Conservation (phyloP, 495 filamentous ascomycete genomes). For the Paragyromitra xinjiangensis region DNA sequence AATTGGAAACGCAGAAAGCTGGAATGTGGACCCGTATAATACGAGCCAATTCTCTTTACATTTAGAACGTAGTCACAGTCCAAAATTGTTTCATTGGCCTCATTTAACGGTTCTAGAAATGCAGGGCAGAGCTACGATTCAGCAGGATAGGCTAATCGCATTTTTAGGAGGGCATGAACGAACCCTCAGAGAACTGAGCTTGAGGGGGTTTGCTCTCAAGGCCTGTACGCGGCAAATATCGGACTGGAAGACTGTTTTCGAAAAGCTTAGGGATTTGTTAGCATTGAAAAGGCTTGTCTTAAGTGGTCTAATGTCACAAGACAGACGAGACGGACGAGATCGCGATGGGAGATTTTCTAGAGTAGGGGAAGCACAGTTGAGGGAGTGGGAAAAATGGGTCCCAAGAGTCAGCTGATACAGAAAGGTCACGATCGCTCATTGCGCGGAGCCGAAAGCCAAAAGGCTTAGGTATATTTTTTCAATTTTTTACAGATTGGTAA, state of each 20-base stretch:
- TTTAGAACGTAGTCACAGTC: not conserved
- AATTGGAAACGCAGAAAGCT: slow-evolving; percentile 29
- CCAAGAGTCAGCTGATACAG: not conserved
- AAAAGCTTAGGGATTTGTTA: slow-evolving; percentile 11
- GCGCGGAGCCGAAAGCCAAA: too few relatives aligned
- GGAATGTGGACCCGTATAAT: not conserved
- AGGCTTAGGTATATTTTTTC: too few relatives aligned
- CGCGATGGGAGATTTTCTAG: not conserved
- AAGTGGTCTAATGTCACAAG: slow-evolving; percentile 6
- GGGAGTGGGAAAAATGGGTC: slow-evolving; percentile 38
- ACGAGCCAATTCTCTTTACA: slow-evolving; percentile 1
- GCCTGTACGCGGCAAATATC: not conserved
- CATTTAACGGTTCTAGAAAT: slow-evolving; percentile 36
- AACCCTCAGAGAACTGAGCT: slow-evolving; percentile 34
- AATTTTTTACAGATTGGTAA: too few relatives aligned
- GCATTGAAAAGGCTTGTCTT: slow-evolving; percentile 16
- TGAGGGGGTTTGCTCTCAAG: slow-evolving; percentile 27
- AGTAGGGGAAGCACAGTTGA: slow-evolving; percentile 6
- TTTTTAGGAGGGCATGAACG: slow-evolving; percentile 34
- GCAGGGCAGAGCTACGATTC: not conserved
- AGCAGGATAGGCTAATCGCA: slow-evolving; percentile 6
- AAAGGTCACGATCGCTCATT: not conserved
- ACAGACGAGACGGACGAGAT: slow-evolving; percentile 6
- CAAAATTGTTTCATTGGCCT: slow-evolving; percentile 34
- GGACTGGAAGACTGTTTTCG: slow-evolving; percentile 27